Evolutionary conservation across 2,329 filamentous ascomycete species (phyloP), one percentile per base, ranked within the genome.

Genomic region (Sphaerulina musiva): DNA sequence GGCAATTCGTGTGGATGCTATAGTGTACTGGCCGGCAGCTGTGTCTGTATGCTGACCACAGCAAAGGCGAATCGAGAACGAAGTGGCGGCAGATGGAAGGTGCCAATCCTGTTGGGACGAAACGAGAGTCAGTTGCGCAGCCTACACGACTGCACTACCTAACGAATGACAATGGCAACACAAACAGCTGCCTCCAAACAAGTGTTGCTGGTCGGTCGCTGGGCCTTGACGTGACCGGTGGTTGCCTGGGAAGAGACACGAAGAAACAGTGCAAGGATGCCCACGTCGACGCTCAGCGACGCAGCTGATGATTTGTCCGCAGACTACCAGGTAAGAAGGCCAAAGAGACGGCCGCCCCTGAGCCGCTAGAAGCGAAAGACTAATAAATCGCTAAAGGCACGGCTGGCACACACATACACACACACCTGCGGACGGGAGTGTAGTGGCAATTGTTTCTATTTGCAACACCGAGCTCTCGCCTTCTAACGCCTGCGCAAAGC

Each of bases 91-190:
- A 29, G 26, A 38, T 8, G 6, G 34, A 38, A 38, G 6, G 34
- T n/a, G 34, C 12, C 10, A 38, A n/a, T 46, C 32, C 5, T 29
- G 26, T 29, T 29, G 23, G 26, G 26, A 9, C 23, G 3, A 29
- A 51, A 45, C 48, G 48, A 51, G 48, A 17, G 48, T 44, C 40
- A 20, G 20, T 20, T 20, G 20, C 20, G 48, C 48, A 42, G 26
- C 20, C 20, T 29, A 34, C 23, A 48, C 31, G 20, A 46, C 40
- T 17, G 38, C 10, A 40, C 12, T 17, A 40, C 11, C 38, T 12
- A 43, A 26, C 44, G 44, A 46, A 20, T 46, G 44, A 46, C 44
- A 46, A 46, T 46, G 44, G 34, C 34, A 46, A 45, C 40, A 36
- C 36, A 51, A 38, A 34, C 48, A 44, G 20, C 48, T 39, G 38